Evolutionary conservation across 257 asterid genomes (phyloP), one percentile per base, ranked within the genome.

Genomic region (Datura wrightii): DNA sequence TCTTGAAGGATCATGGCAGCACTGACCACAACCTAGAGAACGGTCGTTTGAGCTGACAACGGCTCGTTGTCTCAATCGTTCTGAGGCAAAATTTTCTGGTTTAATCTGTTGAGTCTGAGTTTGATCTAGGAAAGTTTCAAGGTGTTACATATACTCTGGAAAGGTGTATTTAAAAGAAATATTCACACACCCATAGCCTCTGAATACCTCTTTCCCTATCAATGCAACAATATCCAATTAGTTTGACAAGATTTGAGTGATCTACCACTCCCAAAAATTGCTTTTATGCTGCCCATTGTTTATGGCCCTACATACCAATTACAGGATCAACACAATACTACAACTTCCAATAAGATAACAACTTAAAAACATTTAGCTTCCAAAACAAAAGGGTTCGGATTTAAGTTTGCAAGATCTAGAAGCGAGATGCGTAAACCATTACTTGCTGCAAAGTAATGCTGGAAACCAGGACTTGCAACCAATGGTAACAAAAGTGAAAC

Each of bases 211-310:
- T 24, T 24, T 24, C 31, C 31, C 31, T 24, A 24, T 24, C 31
- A 24, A 24, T 24, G 31, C 31, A 24, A 24, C 31, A 24, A 24
- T 24, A 24, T 24, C 31, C 31, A 24, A 24, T 1, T 24, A 24
- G 31, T 24, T 24, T 24, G 31, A 24, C 31, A 24, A 24, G 31
- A 24, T 24, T 24, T 3, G 93, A 93, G 66, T 95, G 98, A 82
- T 92, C 92, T n/a, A 92, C 97, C 1, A 94, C 92, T 69, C 99
- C 97, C 10, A 95, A 94, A 85, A 93, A 90, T 82, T 93, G 97
- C 85, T 94, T 97, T 83, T 95, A 98, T 42, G 97, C 93, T 19
- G 93, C 88, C 98, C 99, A 95, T 88, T 95, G 93, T 83, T 91
- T 95, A 24, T 24, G 31, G 1, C 31, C 31, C 31, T 24, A 24